Evolutionary conservation across 768 basidiomycete species (phyloP), one percentile per base, ranked within the genome.

Genomic region (Clathrus columnatus): DNA sequence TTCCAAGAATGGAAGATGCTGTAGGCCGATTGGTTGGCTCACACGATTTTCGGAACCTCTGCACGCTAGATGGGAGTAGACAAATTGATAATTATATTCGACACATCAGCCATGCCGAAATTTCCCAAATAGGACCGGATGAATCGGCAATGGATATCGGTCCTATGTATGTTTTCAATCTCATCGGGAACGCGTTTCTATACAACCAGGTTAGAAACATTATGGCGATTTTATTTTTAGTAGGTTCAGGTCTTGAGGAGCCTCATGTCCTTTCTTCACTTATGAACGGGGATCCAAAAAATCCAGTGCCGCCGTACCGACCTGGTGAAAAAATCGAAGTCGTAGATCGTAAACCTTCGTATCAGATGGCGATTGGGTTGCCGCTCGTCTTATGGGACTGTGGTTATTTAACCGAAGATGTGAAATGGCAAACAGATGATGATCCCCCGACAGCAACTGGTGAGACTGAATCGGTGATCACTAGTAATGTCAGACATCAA

Each of bases 141-240:
- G 65, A 54, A 60, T 32, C 47, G 8, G 57, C 52, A 27, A 26
- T 24, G 21, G 63, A 63, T 23, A 67, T 54, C 4, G 61, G 60
- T 41, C 70, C 63, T 28, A 72, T 80, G 65, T 82, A 82, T 61
- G 88, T 92, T 29, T 75, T 96, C 55, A 87, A 98, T 68, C 82
- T 97, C 36, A 71, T 85, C 21, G 94, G 94, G 0, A 83, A 76
- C 0, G 94, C 92, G 1, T 96, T 95, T 66, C 74, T 98, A 42
- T 97, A 93, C 69, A 91, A 98, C 69, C 94, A 96, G 73, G 94
- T 96, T 14, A 80, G 94, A 32, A 91, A 94, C 62, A 94, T 96
- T 70, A 87, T 96, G 80, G 89, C 88, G 1, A 67, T 95, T 49
- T 76, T 98, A 18, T 91, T 97, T 68, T 82, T 96, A 48, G 79